These are phyloP conservation scores for Ceratocystis alfenasii DNA, from an alignment of 2,329 filamentous ascomycete species.

Conservation along the genomic window DNA sequence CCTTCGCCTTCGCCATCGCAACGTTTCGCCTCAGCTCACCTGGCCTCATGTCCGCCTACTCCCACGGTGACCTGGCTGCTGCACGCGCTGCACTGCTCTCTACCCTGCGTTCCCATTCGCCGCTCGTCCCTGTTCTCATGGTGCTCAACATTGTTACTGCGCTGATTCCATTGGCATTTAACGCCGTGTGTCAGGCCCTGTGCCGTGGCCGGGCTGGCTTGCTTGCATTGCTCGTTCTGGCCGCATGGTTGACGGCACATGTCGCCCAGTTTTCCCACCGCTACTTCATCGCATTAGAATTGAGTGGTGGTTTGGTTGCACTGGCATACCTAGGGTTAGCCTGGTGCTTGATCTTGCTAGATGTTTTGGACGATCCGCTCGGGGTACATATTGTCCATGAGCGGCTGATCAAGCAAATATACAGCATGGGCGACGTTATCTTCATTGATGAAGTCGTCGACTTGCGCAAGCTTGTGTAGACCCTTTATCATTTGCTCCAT, in stretches of 20 bases:
- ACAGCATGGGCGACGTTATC: conserved; percentile 21
- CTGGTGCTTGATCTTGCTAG: conserved; percentile 22
- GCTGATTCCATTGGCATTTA: conserved; percentile 21
- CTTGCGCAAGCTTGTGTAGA: conserved; percentile 21
- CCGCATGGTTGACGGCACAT: conserved; percentile 24
- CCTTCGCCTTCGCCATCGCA: conserved; percentile 18
- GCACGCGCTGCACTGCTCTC: conserved; percentile 17
- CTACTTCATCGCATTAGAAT: conserved; percentile 32
- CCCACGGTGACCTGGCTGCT: conserved; percentile 16
- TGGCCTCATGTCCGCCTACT: conserved; percentile 15
- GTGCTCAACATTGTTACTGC: conserved; percentile 24
- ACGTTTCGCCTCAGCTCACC: conserved; percentile 18
- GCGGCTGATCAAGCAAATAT: conserved; percentile 21
- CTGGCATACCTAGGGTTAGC: conserved; percentile 27
- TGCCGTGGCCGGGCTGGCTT: conserved; percentile 16
- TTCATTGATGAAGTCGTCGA: conserved; percentile 21
- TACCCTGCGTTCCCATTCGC: conserved; percentile 20
- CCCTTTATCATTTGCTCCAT: neutral
- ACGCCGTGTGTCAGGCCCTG: conserved; percentile 6
- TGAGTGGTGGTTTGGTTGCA: conserved; percentile 29
- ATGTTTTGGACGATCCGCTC: conserved; percentile 20
- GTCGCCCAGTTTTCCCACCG: conserved; percentile 27
- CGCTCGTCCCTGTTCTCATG: conserved; percentile 22
- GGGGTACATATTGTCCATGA: conserved; percentile 20
- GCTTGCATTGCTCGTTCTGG: conserved; percentile 20